A percentile compares a stretch with the other conserved stretches of the same genome.
Conservation (phyloP, 2,329 filamentous ascomycete genomes). For the Coniochaeta prunicola region DNA sequence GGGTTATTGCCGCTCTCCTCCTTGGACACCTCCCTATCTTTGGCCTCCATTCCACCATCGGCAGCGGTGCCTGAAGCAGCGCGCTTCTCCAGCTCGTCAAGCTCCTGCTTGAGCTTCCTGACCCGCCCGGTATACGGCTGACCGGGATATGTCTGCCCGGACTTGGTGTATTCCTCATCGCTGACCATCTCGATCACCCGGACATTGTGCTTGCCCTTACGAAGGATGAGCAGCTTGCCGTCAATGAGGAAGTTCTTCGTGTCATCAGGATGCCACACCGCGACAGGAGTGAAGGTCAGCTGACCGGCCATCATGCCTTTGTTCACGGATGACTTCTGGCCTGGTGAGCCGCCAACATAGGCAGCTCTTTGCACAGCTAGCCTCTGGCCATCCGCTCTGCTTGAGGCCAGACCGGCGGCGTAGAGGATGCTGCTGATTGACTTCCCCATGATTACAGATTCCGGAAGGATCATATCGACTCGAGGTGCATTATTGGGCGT, state of each 20-base stretch:
- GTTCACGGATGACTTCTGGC: slow-evolving; percentile 20
- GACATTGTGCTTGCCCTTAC: slow-evolving; percentile 57
- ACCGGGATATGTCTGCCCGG: slow-evolving; percentile 45
- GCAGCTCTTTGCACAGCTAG: slow-evolving; percentile 47
- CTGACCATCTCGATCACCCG: slow-evolving; percentile 52
- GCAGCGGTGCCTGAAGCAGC: slow-evolving; percentile 16
- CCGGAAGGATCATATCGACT: slow-evolving; percentile 52
- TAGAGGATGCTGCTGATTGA: slow-evolving; percentile 53
- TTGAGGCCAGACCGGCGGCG: slow-evolving; percentile 51
- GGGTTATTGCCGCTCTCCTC: neutral
- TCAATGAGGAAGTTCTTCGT: slow-evolving; percentile 56
- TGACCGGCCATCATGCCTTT: slow-evolving; percentile 20
- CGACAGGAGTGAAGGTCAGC: slow-evolving; percentile 55
- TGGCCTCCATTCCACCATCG: neutral
- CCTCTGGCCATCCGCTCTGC: slow-evolving; percentile 50
- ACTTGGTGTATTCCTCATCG: slow-evolving; percentile 44
- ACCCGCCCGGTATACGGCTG: slow-evolving; percentile 41
- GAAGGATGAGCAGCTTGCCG: slow-evolving; percentile 49
- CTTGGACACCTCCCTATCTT: neutral
- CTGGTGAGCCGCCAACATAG: slow-evolving; percentile 51
- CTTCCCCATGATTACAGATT: slow-evolving; percentile 43
- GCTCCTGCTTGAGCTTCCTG: slow-evolving; percentile 32
- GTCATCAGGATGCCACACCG: slow-evolving; percentile 48
- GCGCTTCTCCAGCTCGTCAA: slow-evolving; percentile 22
- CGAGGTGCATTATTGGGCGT: slow-evolving; percentile 39